phyloP scores from a whole-genome alignment of 306 rosid species.

The Astragalus membranaceus region DNA sequence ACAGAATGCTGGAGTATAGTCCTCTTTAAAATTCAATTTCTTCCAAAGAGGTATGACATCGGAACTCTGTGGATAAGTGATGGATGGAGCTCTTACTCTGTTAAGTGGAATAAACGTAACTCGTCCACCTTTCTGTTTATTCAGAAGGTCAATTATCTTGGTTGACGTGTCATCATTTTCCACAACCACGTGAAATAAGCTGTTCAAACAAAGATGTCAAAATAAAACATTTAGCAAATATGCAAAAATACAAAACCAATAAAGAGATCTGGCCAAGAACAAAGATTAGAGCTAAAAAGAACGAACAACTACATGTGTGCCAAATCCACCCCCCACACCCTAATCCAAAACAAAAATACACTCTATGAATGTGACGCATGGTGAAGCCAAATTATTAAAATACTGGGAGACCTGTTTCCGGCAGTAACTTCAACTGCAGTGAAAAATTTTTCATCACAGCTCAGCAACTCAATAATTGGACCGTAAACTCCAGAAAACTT shows the following conservation, averaged over 20 bases:
- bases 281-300: not conserved
- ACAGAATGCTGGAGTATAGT: constrained; percentile 61
- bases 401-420: constrained; percentile 65
- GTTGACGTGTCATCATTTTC: constrained; percentile 86
- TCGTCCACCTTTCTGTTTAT: constrained; percentile 81
- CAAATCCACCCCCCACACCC: not conserved
- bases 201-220: constrained; percentile 32
- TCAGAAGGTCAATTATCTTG: constrained; percentile 89
- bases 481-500: constrained; percentile 79
- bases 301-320: not conserved
- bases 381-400: not conserved
- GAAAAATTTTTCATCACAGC: constrained; percentile 85
- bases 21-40: constrained; percentile 54
- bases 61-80: constrained; percentile 76
- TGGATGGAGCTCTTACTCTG: constrained; percentile 75
- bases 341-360: not conserved
- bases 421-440: constrained; percentile 98
- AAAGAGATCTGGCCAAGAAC: not conserved
- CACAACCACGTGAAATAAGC: constrained; percentile 98
- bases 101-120: constrained; percentile 95
- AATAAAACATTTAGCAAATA: constrained; percentile 11
- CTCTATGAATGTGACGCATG: not conserved
- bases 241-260: not conserved
- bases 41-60: constrained; percentile 82
- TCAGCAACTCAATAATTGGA: constrained; percentile 89